Percentiles rank a stretch among this genome's conserved stretches.
Conservation (phyloP, 2,329 filamentous ascomycete genomes). For the Ophiostoma ulmi region DNA sequence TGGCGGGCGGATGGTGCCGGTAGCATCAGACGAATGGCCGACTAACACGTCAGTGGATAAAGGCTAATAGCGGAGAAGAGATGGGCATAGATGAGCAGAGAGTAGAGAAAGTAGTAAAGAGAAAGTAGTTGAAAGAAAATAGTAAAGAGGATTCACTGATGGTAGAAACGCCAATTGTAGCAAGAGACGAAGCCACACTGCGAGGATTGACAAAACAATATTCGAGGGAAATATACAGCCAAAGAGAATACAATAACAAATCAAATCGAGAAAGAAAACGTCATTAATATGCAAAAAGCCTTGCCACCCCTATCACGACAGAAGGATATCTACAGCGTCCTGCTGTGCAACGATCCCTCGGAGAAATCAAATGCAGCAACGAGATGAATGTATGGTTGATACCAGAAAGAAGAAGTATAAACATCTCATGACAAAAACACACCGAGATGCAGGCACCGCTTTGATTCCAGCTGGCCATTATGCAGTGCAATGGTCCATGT, state of each 20-base stretch:
- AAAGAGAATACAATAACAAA: neutral
- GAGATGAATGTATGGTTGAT: no score
- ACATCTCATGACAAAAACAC: neutral
- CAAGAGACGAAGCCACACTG: neutral
- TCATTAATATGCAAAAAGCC: neutral
- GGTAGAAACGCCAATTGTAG: neutral
- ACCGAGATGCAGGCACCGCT: neutral
- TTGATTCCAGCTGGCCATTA: neutral
- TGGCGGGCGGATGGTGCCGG: neutral
- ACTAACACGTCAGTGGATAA: neutral
- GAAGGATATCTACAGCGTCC: neutral
- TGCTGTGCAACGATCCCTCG: neutral
- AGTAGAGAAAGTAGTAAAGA: no score
- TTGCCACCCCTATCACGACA: neutral
- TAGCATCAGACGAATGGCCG: neutral
- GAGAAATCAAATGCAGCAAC: conserved; percentile 22
- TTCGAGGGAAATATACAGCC: neutral
- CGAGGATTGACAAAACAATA: neutral
- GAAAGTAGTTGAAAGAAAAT: no score
- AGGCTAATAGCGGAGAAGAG: neutral
- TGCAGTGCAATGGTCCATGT: neutral
- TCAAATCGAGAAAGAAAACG: neutral
- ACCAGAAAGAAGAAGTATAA: neutral
- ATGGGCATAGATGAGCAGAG: no score
- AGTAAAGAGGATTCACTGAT: neutral